These are phyloP conservation scores for Talaromyces marneffei DNA, from an alignment of 2,329 filamentous ascomycete genomes.

Conservation along the genomic window DNA sequence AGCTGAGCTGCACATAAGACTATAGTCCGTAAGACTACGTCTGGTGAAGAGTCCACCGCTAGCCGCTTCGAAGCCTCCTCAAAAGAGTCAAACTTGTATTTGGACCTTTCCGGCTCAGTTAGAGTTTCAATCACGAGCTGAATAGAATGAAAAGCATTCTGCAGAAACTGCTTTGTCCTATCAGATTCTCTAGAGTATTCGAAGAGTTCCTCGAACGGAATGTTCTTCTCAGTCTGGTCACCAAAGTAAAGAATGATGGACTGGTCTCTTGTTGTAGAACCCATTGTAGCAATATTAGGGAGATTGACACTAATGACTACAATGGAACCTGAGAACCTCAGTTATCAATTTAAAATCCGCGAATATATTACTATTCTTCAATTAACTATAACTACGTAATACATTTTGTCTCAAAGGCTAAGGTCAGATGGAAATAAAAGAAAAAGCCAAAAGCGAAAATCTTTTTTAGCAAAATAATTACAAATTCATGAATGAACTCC, in stretches of 20 bases:
- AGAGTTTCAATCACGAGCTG: neutral
- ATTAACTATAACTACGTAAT: neutral
- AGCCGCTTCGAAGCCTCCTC: neutral
- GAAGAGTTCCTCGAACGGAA: neutral
- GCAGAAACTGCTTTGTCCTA: neutral
- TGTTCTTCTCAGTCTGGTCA: constrained; percentile 1
- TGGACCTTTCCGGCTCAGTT: neutral
- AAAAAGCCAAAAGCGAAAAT: neutral
- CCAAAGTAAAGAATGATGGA: constrained; percentile 5
- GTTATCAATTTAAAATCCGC: neutral
- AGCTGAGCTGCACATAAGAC: constrained; percentile 5
- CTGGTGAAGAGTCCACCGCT: neutral
- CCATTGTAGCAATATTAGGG: neutral
- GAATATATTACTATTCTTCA: neutral
- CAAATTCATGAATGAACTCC: neutral
- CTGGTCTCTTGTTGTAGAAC: neutral
- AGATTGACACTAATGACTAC: neutral
- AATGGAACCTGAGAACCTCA: neutral
- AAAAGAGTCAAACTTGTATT: constrained; percentile 2
- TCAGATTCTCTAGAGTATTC: neutral
- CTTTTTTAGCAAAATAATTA: neutral
- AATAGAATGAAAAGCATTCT: neutral
- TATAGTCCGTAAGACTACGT: constrained; percentile 7
- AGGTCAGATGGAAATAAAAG: neutral
- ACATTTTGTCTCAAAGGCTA: neutral